A percentile compares a stretch with the other conserved stretches of the same genome.
These are phyloP conservation scores for Coemansia sp. DNA, from an alignment of 192 early-diverging fungal species.

Conservation along the genomic window DNA sequence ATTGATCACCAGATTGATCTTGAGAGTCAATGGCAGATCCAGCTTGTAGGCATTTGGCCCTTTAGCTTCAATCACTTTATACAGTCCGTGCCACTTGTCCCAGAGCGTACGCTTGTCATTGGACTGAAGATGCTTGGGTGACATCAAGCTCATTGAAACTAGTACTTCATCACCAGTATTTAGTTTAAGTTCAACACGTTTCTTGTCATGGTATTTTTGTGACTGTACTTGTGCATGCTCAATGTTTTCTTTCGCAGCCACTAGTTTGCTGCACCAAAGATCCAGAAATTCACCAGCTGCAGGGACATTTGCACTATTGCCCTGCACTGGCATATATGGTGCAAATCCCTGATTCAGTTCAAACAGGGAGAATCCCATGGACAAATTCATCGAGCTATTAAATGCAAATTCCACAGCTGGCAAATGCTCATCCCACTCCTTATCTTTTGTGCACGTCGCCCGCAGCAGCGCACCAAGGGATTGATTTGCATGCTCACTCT, in stretches of 20 bases:
- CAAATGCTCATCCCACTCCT: conserved; percentile 5
- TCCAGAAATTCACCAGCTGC: not conserved
- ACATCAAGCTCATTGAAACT: not conserved
- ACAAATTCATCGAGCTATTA: conserved; percentile 3
- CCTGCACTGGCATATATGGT: conserved; percentile 9
- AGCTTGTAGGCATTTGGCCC: conserved; percentile 4
- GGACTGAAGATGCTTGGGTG: not conserved
- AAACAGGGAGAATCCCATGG: not conserved
- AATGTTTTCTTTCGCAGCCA: not conserved
- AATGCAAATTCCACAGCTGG: conserved; percentile 1
- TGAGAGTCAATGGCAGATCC: not conserved
- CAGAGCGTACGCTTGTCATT: not conserved
- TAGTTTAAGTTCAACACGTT: not conserved
- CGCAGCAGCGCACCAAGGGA: not conserved
- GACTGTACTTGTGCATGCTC: not conserved
- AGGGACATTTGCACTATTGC: not conserved
- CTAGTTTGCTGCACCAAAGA: not conserved
- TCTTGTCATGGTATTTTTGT: not conserved
- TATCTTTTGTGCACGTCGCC: not conserved
- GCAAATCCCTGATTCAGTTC: conserved; percentile 4
- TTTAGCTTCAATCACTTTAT: not conserved
- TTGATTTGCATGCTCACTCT: conserved; percentile 11
- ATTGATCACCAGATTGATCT: conserved; percentile 1
- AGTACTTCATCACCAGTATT: conserved; percentile 5
- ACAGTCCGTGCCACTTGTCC: conserved; percentile 11